Evolutionary conservation across 2,329 filamentous ascomycete genomes (phyloP).

Genomic region (Ceratocystis albifundus): DNA sequence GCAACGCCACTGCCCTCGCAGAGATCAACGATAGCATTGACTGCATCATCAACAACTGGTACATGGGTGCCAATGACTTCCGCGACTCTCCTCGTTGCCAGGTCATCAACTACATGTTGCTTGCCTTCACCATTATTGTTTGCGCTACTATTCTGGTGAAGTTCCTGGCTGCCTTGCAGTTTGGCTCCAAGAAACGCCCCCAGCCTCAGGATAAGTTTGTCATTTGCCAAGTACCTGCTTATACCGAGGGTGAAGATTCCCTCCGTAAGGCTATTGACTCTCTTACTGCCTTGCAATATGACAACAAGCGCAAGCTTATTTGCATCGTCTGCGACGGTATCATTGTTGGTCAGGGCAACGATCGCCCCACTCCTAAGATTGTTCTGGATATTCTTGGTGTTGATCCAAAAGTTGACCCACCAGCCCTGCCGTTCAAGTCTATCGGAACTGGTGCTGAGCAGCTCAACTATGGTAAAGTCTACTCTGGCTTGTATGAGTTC

Average conservation of each 20-base stretch:
- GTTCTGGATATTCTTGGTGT: constrained; percentile 95
- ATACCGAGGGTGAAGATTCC: constrained; percentile 95
- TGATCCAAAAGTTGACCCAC: constrained; percentile 91
- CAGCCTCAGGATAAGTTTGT: constrained; percentile 95
- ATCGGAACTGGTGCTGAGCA: constrained; percentile 81
- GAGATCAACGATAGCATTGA: constrained; percentile 55
- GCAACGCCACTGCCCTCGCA: constrained; percentile 41
- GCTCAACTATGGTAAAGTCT: constrained; percentile 96
- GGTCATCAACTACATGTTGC: constrained; percentile 80
- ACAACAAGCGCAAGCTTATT: constrained; percentile 96
- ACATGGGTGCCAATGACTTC: constrained; percentile 76
- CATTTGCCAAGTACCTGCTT: constrained; percentile 94
- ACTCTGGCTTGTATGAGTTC: constrained; percentile 92
- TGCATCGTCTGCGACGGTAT: constrained; percentile 95
- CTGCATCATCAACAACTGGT: constrained; percentile 76
- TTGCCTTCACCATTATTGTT: constrained; percentile 77
- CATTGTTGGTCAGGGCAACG: constrained; percentile 91
- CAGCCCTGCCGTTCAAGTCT: constrained; percentile 86
- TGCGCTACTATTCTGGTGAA: constrained; percentile 71
- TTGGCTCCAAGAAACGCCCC: constrained; percentile 82
- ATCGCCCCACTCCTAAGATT: constrained; percentile 93
- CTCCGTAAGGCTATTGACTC: constrained; percentile 88
- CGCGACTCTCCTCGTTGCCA: constrained; percentile 62
- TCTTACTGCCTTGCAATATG: constrained; percentile 84
- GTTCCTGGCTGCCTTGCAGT: constrained; percentile 84